Evolutionary conservation across 208 protist species (phyloP), one percentile per base, ranked within the genome.

Genomic region (Wallacemonas rigidus): DNA sequence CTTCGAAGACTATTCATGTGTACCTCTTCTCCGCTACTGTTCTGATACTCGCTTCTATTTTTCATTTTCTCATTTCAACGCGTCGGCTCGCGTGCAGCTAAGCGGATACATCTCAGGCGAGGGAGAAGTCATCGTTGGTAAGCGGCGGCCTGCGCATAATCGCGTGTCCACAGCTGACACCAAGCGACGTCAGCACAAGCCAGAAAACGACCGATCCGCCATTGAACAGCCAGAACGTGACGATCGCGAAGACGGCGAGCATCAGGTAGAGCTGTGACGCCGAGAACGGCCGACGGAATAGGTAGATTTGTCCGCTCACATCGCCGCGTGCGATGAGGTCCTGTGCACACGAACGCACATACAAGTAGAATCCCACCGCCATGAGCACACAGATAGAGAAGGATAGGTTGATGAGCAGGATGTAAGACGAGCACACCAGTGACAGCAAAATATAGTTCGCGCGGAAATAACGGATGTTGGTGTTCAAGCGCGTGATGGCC

Each of bases 371-470:
- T 2, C 70, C 1, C 4, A 84, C 51, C 43, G 77, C 68, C 15
- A 87, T 3, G 41, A 90, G 45, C 36, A 90, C 62, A 54, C 84
- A 93, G 26, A 97, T 17, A 14, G 79, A 80, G 76, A 97, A 96
- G 39, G 79, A 15, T 38, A 85, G 81, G 67, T 97, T 95, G 71
- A 89, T 83, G 6, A 97, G 72, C 17, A 97, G 64, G 17, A 95
- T 82, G 74, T 91, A 95, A 0, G 85, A 86, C 4, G 83, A 90
- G 69, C 91, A 86, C 14, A 90, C 26, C 2, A 95, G 35, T n/a
- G 90, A 90, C 7, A 96, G 69, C 9, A 96, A 72, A 36, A 97
- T 69, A 77, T 97, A 97, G 75, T 97, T 97, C n/a, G 85, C 74
- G 78, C 94, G 92, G 69, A 95, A 97, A 79, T 94, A 83, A 36